These are phyloP conservation scores for Ceratocystis ficicola DNA, from an alignment of 2,329 filamentous ascomycete species.

Conservation along the genomic window DNA sequence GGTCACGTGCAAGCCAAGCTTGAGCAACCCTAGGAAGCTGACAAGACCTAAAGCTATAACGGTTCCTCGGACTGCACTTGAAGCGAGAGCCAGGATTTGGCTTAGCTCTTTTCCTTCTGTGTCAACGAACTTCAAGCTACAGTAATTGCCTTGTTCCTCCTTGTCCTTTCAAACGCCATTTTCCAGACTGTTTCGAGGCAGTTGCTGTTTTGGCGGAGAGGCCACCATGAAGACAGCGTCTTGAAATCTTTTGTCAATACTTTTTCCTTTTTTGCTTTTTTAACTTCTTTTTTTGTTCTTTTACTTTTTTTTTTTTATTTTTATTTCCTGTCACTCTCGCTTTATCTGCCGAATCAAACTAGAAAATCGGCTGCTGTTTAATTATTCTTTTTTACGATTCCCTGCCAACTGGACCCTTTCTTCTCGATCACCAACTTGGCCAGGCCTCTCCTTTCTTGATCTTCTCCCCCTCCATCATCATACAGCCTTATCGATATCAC, in stretches of 20 bases:
- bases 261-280: not conserved
- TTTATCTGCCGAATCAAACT: not conserved
- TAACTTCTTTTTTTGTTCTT: not conserved
- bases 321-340: not conserved
- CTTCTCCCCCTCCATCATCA: not conserved
- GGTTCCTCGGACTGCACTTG: not conserved
- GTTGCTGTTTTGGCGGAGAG: conserved; percentile 10
- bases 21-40: not conserved
- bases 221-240: conserved; percentile 6
- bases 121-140: not conserved
- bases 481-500: not conserved
- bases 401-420: no score
- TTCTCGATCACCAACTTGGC: not conserved
- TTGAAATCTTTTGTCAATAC: not conserved
- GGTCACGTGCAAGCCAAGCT: not conserved
- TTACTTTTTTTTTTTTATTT: not conserved
- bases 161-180: not conserved
- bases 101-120: not conserved
- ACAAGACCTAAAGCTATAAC: not conserved
- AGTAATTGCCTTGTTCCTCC: not conserved
- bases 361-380: not conserved
- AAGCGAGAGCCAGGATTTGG: not conserved
- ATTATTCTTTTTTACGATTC: not conserved
- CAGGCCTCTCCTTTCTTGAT: not conserved
- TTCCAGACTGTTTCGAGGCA: conserved; percentile 4